A percentile compares a stretch with the other conserved stretches of the same genome.
These are phyloP conservation scores for Suillus variegatus DNA, from an alignment of 768 basidiomycete genomes.

Conservation along the genomic window DNA sequence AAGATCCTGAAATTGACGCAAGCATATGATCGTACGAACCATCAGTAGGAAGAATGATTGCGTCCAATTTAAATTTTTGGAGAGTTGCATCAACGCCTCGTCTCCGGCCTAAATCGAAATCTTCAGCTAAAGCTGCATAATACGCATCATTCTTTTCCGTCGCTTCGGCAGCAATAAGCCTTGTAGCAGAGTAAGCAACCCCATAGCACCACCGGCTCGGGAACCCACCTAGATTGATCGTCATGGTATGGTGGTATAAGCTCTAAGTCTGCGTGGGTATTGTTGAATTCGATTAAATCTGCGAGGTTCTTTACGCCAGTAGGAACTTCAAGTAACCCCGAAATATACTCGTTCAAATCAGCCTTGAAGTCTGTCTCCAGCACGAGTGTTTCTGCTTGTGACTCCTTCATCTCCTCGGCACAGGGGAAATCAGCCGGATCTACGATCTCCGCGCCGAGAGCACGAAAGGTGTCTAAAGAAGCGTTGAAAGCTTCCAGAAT, in stretches of 20 bases:
- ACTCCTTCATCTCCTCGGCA: constrained; percentile 46
- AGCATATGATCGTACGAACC: constrained; percentile 22
- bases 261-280: constrained; percentile 52
- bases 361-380: constrained; percentile 63
- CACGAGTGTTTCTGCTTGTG: constrained; percentile 54
- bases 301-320: constrained; percentile 56
- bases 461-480: constrained; percentile 38
- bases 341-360: constrained; percentile 50
- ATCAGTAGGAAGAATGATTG: constrained; percentile 49
- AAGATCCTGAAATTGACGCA: neutral
- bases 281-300: constrained; percentile 61
- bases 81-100: constrained; percentile 57
- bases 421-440: constrained; percentile 65
- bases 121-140: constrained; percentile 44
- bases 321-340: constrained; percentile 50
- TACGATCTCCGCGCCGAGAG: constrained; percentile 48
- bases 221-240: constrained; percentile 35
- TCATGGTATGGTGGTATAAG: constrained; percentile 35
- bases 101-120: constrained; percentile 51
- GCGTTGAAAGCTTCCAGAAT: constrained; percentile 39
- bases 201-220: neutral
- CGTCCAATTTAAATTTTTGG: constrained; percentile 48
- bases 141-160: constrained; percentile 41
- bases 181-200: constrained; percentile 6
- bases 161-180: constrained; percentile 25